Base-by-base conservation (phyloP, 331 rosid species). In the Cydonia oblonga region DNA sequence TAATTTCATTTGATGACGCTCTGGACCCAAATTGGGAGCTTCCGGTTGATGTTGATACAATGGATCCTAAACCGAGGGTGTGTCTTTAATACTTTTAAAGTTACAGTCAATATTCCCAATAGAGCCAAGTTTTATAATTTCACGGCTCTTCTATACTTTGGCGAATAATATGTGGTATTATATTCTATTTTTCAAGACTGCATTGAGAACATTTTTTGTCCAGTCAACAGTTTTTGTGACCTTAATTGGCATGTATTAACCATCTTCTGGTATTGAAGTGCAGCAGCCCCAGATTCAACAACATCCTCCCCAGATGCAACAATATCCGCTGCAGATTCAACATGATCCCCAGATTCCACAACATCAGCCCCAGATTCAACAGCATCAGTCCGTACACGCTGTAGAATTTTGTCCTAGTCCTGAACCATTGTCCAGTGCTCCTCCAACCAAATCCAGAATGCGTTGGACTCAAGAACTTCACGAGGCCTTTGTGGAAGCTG, bases 391-490 rank as follows among this genome's bases (percentile, higher is more conserved):
- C 52, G 29, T 75, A 73, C 84, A 81, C 70, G 76, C 87, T 30
- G 81, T 40, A 73, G 97, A 93, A 72, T 75, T 79, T 64, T 73
- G 35, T 22, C 64, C 82, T 38, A 67, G 64, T 64, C 71, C 84
- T 69, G 89, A 71, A 24, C 76, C 92, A 5, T 77, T 53, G 53
- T 66, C 89, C 18, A 33, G 82, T 61, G 88, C 80, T 61, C 66
- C 92, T 15, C 79, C 92, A 74, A 70, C 82, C 25, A 92, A 92
- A 83, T 69, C 91, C 35, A 85, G 98, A 81, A 95, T 95, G 97
- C 96, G 97, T 38, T 95, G 98, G 98, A 89, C 96, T 9, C 98
- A 88, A 44, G 97, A 95, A 80, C 98, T 95, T 71, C 98, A 95
- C 1, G 96, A 89, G 81, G 88, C 96, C 70, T 95, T 95, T 76